phyloP scores from a whole-genome alignment of 345 rosid genomes.

The Camelina laxa region DNA sequence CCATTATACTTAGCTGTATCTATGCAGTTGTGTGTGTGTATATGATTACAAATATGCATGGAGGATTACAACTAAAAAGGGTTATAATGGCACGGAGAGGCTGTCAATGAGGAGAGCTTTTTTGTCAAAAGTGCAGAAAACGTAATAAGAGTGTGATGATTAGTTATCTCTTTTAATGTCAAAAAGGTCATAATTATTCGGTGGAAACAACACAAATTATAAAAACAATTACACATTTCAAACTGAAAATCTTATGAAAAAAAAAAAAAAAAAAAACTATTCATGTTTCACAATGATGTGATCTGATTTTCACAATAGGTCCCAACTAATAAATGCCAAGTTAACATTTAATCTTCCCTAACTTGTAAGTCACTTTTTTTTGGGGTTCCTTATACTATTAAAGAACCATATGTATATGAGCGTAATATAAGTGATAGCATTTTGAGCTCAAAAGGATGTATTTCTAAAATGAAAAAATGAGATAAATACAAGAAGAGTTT shows the following conservation, averaged over 20 bases:
- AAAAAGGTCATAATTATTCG: conserved; percentile 49
- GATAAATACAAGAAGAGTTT: too few relatives aligned
- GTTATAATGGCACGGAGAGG: conserved; percentile 46
- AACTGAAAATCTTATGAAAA: conserved; percentile 19
- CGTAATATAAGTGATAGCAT: neutral
- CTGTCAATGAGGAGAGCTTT: conserved; percentile 32
- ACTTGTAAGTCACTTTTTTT: conserved; percentile 17
- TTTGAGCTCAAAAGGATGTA: neutral
- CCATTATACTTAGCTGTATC: neutral
- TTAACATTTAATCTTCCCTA: conserved; percentile 11
- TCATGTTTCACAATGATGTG: conserved; percentile 31
- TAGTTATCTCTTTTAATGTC: conserved; percentile 43
- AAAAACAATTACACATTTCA: conserved; percentile 30
- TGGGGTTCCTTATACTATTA: neutral
- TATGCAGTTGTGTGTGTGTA: conserved; percentile 10
- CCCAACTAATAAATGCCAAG: conserved; percentile 25
- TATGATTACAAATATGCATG: conserved; percentile 43
- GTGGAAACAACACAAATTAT: conserved; percentile 41
- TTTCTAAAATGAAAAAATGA: too few relatives aligned
- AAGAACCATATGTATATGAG: neutral
- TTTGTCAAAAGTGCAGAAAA: conserved; percentile 46
- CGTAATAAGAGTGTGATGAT: conserved; percentile 44
- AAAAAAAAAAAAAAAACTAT: neutral
- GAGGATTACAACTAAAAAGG: conserved; percentile 40
- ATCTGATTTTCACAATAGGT: conserved; percentile 30